These are phyloP conservation scores for Selaginella moellendorffii DNA, from an alignment of 75 land plant genomes.

Conservation along the genomic window DNA sequence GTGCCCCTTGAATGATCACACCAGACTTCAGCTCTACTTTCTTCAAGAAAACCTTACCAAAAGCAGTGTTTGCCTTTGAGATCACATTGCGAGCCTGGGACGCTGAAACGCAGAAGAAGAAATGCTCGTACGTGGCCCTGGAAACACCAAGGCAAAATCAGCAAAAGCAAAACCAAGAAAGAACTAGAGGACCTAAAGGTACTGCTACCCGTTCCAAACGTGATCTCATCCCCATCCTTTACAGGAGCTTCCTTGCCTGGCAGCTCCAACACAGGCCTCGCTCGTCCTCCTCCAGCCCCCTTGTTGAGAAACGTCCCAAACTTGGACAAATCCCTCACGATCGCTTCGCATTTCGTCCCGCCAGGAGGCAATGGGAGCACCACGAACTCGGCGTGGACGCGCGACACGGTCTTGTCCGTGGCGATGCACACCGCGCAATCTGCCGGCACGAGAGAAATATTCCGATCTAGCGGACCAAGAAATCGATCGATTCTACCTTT, in stretches of 20 bases:
- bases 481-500: too few relatives aligned
- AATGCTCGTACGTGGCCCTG: background rate
- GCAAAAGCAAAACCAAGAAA: too few relatives aligned
- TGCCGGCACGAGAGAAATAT: constrained; percentile 13
- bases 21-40: too few relatives aligned
- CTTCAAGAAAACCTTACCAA: too few relatives aligned
- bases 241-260: constrained; percentile 37
- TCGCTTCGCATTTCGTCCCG: constrained; percentile 6
- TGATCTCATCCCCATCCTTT: constrained; percentile 46
- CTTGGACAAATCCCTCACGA: constrained; percentile 57
- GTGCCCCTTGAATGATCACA: constrained; percentile 40
- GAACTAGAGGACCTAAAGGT: constrained; percentile 78
- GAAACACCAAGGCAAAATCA: background rate
- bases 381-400: constrained; percentile 71
- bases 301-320: constrained; percentile 86
- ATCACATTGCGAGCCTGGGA: background rate
- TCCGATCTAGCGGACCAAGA: too few relatives aligned
- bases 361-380: constrained; percentile 31
- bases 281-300: constrained; percentile 10
- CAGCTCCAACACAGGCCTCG: constrained; percentile 35
- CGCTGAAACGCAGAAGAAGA: background rate
- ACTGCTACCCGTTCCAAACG: constrained; percentile 78
- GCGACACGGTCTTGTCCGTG: constrained; percentile 69
- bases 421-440: constrained; percentile 61
- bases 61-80: background rate